phyloP scores from a whole-genome alignment of 108 stramenopile species.

The Cyclotella atomus region DNA sequence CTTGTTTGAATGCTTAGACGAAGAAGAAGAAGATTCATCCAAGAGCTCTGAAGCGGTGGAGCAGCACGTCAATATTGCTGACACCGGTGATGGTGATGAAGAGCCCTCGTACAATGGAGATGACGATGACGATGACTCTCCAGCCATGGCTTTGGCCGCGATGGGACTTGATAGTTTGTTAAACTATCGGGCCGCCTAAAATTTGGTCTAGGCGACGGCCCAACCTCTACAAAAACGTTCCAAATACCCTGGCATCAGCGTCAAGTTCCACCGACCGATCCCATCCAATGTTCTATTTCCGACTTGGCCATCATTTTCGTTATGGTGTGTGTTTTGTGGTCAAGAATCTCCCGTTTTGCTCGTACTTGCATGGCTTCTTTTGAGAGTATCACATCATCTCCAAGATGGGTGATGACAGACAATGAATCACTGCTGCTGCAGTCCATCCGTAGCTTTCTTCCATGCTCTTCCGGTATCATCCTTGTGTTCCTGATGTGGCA shows the following conservation, averaged over 20 bases:
- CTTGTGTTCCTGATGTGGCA: too few species aligned
- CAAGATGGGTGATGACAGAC: too few species aligned
- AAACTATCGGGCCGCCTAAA: slow-evolving; percentile 4
- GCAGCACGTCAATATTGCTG: background rate
- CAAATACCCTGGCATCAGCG: background rate
- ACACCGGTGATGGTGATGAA: background rate
- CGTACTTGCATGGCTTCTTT: too few species aligned
- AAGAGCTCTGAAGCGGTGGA: background rate
- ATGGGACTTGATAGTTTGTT: background rate
- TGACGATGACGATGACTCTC: background rate
- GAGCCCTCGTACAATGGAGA: background rate
- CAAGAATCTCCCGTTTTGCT: too few species aligned
- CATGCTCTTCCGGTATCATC: too few species aligned
- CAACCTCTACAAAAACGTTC: background rate
- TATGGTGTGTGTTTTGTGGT: too few species aligned
- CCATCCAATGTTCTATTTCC: background rate
- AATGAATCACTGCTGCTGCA: too few species aligned
- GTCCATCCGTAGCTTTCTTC: too few species aligned
- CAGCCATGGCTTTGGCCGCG: background rate
- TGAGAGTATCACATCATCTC: too few species aligned
- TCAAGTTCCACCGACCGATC: background rate
- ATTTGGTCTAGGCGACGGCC: slow-evolving; percentile 2
- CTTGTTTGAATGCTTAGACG: background rate
- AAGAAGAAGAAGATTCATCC: background rate
- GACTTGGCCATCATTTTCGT: background rate